Evolutionary conservation across 2,329 filamentous ascomycete species (phyloP), one percentile per base, ranked within the genome.

Genomic region (Macrophomina pseudophaseolina): DNA sequence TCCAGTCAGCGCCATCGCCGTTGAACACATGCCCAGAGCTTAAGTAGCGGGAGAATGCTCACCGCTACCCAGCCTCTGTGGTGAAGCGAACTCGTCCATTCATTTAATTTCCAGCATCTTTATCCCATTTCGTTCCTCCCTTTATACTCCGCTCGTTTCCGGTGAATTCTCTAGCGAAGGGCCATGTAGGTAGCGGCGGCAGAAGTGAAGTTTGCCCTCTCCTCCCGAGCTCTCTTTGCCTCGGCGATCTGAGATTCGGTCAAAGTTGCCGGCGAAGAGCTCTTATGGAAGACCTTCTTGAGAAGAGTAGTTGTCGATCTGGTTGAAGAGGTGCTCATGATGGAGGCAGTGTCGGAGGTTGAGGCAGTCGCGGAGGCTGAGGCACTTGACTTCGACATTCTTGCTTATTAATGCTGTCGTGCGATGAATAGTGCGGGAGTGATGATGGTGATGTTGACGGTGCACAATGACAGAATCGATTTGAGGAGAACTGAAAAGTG

Each of bases 291-390:
- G 16, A 74, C 66, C 1, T 70, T 72, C 44, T 71, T 69, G 18
- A 76, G 67, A 5, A 75, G 67, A 2, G 70, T 65, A 9, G 72
- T 56, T 35, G 70, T 72, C 7, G 73, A 73, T 12, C 70, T 53
- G 30, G 71, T 70, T 23, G 74, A 74, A 18, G 74, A 75, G 60
- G 68, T 70, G 8, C 73, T 73, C 30, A 30, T 69, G 4, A 68
- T 69, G 1, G 74, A 76, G 16, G 63, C 51, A 8, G 54, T 11
- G n/a, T 67, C 68, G n/a, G 49, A 65, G 28, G 42, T 44, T 9
- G 62, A 44, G 16, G 49, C 40, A 30, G 49, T 40, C 11, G 40
- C 5, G 9, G 62, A 44, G 16, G 49, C 40, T 28, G 49, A 40
- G 16, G 40, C 5, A 16, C 51, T 52, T 23, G 52, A 16, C 32